Base-by-base conservation (phyloP, 2,329 filamentous ascomycete genomes). In the Neonectria punicea region DNA sequence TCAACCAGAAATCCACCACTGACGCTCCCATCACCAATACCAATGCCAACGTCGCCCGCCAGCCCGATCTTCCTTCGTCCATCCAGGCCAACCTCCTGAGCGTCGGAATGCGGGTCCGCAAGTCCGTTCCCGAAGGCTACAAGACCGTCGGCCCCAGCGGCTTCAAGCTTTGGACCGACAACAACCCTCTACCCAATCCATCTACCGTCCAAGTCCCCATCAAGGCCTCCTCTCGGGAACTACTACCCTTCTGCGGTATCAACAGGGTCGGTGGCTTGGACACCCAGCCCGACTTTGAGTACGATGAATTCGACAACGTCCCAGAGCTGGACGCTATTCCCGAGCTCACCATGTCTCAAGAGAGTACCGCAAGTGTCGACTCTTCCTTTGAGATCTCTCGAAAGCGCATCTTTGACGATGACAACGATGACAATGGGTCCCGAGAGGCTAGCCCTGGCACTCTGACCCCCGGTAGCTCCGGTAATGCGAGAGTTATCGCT, bases 91-190 rank as follows among this genome's bases (percentile, higher is more conserved):
- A 92, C 67, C 89, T 98, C n/a, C 85, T 98, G 46, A 93, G 87
- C 73, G 95, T 98, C 69, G 95, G 95, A 74, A 98, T 98, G 94
- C 91, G 95, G 25, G 87, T 98, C 55, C 92, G 95, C 76, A 98
- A 98, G 82, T 92, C 92, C 11, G 92, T 98, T 8, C 92, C 93
- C 1, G 94, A 98, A 77, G 95, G 95, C 65, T 98, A 98, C 86
- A 97, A 97, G 83, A 97, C 93, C 2, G 78, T 77, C 68, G 73
- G 76, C 57, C 81, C 84, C 66, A 82, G 81, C 70, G 78, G 75
- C 53, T 89, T 88, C 74, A 81, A 84, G 51, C 79, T 89, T 22
- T 89, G 86, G 79, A 80, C 79, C 14, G 79, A 81, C 63, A 75
- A 71, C 62, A 72, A 75, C 18, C 65, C 73, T 18, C 32, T 65